A percentile compares a stretch with the other conserved stretches of the same genome.
Evolutionary conservation across 2,329 filamentous ascomycete species (phyloP).

Genomic region (Colletotrichum sp.): DNA sequence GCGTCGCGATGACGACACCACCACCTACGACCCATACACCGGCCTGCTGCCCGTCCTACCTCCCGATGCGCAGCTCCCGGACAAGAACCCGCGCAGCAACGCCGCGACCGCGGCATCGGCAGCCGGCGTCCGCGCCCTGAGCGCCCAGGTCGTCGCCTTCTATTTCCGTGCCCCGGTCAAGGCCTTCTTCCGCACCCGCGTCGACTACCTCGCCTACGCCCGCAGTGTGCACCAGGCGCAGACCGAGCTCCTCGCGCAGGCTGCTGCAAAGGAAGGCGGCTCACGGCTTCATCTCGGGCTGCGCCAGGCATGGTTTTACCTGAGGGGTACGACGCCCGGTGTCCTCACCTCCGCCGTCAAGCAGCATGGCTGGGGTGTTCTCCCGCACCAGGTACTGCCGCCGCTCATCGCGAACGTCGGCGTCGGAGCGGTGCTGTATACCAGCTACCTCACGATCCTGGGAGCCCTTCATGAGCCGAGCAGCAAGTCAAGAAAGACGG

Average conservation of each 20-base stretch:
- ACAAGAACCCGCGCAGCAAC: conserved; percentile 56
- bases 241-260: conserved; percentile 38
- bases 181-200: conserved; percentile 87
- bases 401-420: conserved; percentile 77
- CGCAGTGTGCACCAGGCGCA: conserved; percentile 57
- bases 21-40: conserved; percentile 19
- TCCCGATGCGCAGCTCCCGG: conserved; percentile 42
- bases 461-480: conserved; percentile 71
- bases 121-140: conserved; percentile 82
- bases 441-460: conserved; percentile 75
- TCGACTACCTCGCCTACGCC: conserved; percentile 77
- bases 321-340: conserved; percentile 72
- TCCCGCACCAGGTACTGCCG: conserved; percentile 79
- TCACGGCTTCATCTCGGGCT: conserved; percentile 36
- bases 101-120: conserved; percentile 79
- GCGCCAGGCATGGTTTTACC: conserved; percentile 50
- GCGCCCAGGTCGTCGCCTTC: conserved; percentile 83
- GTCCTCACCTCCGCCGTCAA: conserved; percentile 71
- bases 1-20: conserved; percentile 21
- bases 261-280: conserved; percentile 37
- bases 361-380: conserved; percentile 75
- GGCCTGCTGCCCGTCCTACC: conserved; percentile 53
- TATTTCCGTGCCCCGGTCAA: conserved; percentile 93
- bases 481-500: conserved; percentile 58
- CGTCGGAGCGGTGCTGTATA: conserved; percentile 78